Base-by-base conservation (phyloP, 805 yeast genomes). In the Myxozyma lipomycoides region DNA sequence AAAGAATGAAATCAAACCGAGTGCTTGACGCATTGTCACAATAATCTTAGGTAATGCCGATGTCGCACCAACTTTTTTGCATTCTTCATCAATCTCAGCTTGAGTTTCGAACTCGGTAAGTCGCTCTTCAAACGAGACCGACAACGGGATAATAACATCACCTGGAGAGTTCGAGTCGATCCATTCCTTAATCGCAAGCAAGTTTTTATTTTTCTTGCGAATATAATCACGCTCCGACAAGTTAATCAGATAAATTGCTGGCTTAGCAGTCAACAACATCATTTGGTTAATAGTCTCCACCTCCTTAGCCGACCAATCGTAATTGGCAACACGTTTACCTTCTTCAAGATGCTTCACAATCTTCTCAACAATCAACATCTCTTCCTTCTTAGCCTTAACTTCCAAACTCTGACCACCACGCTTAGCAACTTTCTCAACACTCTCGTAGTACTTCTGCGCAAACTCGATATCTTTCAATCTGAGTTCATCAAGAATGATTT, bases 391-490 rank as follows among this genome's bases (percentile, higher is more conserved):
- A 67, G 81, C 83, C 74, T 91, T 90, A 58, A 84, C 86, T 71
- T 91, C 96, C 67, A 90, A 74, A 35, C 87, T 79, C 70, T 86
- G 95, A 56, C 88, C 95, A 67, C 93, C 95, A 75, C 86, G 84
- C 74, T 74, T 84, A 70, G 86, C 83, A 70, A 82, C 78, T 76
- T 83, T 86, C 69, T 80, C 88, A 60, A 82, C 78, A 65, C 78
- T 82, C 75, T 78, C 95, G 67, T 78, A 79, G 69, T 83, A 84
- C 76, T 87, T 90, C 65, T 81, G 81, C 60, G 90, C 84, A 66
- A 93, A 93, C 73, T 93, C 98, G 62, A 93, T 89, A 73, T 93
- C 98, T 75, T 93, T 93, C 68, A 91, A 78, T 74, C 96, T 84
- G 71, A 93, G 80, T 76, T 93, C 98, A 59, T 85, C 86, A 61